A percentile compares a stretch with the other conserved stretches of the same genome.
phyloP scores from a whole-genome alignment of 495 filamentous ascomycete species.

The Emericellopsis terricola region DNA sequence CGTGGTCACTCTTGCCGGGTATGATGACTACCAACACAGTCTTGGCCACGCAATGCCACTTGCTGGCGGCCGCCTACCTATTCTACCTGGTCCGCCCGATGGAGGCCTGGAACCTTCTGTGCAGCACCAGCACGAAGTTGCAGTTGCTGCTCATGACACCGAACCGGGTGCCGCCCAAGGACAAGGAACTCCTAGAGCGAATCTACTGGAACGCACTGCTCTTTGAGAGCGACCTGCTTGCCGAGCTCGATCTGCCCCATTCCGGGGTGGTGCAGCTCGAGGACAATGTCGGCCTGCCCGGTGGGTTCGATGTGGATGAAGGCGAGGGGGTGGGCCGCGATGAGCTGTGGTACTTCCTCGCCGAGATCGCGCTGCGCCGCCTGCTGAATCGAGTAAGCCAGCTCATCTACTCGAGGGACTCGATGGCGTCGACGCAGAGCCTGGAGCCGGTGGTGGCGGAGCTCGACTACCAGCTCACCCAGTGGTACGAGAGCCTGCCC shows the following conservation, averaged over 20 bases:
- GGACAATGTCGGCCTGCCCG: slow-evolving; percentile 59
- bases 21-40: slow-evolving; percentile 67
- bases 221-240: slow-evolving; percentile 65
- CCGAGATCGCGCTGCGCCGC: slow-evolving; percentile 60
- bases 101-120: slow-evolving; percentile 67
- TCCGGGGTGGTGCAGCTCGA: slow-evolving; percentile 68
- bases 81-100: slow-evolving; percentile 68
- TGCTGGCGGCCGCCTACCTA: slow-evolving; percentile 61
- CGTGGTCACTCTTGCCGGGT: slow-evolving; percentile 57
- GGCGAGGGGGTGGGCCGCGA: slow-evolving; percentile 47
- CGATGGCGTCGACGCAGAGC: slow-evolving; percentile 45
- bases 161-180: slow-evolving; percentile 45
- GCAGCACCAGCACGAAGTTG: slow-evolving; percentile 62
- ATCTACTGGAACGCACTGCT: slow-evolving; percentile 74
- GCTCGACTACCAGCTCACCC: slow-evolving; percentile 63
- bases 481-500: slow-evolving; percentile 70
- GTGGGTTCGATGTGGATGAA: slow-evolving; percentile 54
- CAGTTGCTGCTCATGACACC: slow-evolving; percentile 58
- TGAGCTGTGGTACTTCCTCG: slow-evolving; percentile 71
- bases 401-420: slow-evolving; percentile 62
- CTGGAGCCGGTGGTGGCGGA: slow-evolving; percentile 62
- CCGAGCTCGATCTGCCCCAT: slow-evolving; percentile 65
- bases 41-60: slow-evolving; percentile 57
- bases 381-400: slow-evolving; percentile 65
- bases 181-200: slow-evolving; percentile 52